Base-by-base conservation (phyloP, 1,284 basidiomycete genomes). In the Moesziomyces sp. region DNA sequence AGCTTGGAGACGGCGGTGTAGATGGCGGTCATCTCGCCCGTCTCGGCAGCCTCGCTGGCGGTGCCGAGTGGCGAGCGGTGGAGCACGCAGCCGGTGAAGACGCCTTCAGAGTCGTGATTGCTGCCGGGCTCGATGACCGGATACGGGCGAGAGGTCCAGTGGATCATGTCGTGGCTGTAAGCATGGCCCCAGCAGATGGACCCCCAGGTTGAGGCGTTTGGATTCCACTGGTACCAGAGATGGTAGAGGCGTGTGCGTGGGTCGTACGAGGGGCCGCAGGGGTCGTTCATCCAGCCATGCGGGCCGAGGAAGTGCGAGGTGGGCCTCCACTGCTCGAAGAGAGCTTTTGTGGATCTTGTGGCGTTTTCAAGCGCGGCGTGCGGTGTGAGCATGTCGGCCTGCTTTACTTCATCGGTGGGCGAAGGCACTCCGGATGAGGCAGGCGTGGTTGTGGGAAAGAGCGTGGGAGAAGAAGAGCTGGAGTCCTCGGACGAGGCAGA, bases 211-310 rank as follows among this genome's bases (percentile, higher is more conserved):
- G 75, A 72, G 7, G 63, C 69, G 18, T 61, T 47, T 1, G 77
- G 77, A 23, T 79, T 79, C 68, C 74, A 79, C 35, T 79, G 59
- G 38, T 76, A 79, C 59, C 74, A 75, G 21, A 79, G 60, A 35
- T 79, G 77, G 44, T 71, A 76, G 38, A 72, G 58, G 11, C 65
- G 58, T 0, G 75, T 69, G 40, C 59, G 58, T 21, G 61, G 46
- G 44, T 77, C 77, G 51, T 60, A 79, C 24, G 57, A 71, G 0
- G 77, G 76, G 3, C 73, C 77, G 24, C 71, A 75, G 2, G 77
- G 77, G 46, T 79, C 77, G 38, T 77, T 79, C 69, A 79, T 77
- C 77, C 77, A 79, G 38, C 76, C 76, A 38, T 72, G 66, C 3
- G 77, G 77, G 18, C 66, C 73, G 35, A 77, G 56, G n/a, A 79